Conservation (phyloP, 768 basidiomycete species). For the Termitomyces sp. region DNA sequence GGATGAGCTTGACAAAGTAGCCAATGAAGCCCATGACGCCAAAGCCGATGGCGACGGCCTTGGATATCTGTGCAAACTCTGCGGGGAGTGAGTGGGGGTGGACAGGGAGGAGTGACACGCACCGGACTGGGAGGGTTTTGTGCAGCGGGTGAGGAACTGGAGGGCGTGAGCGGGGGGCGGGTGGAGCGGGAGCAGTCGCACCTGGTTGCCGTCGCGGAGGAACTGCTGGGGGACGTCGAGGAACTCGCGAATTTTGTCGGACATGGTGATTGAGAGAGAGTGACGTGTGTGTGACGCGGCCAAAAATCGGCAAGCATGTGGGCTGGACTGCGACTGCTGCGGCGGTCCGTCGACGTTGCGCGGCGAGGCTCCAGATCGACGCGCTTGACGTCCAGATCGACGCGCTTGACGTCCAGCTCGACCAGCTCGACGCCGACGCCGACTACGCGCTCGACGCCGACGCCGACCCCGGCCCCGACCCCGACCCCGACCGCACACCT, state of each 20-base stretch:
- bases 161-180: neutral
- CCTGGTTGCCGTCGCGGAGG: conserved; percentile 90
- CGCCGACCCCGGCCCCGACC: no score
- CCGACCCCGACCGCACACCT: no score
- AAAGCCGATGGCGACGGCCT: conserved; percentile 95
- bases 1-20: conserved; percentile 96
- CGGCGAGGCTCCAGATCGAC: no score
- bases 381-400: no score
- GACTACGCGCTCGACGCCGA: no score
- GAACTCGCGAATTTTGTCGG: conserved; percentile 88
- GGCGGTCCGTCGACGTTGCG: no score
- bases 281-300: conserved; percentile 8
- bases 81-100: neutral
- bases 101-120: conserved; percentile 10
- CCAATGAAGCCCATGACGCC: conserved; percentile 99
- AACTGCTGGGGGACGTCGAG: conserved; percentile 90
- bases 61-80: conserved; percentile 96
- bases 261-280: conserved; percentile 48
- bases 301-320: no score
- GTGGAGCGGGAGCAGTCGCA: conserved; percentile 25
- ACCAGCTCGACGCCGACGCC: no score
- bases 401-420: no score
- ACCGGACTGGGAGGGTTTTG: conserved; percentile 97
- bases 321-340: no score
- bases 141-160: conserved; percentile 95